These are phyloP conservation scores for Zea mays DNA, from an alignment of 176 grass and related monocot genomes.

Conservation along the genomic window DNA sequence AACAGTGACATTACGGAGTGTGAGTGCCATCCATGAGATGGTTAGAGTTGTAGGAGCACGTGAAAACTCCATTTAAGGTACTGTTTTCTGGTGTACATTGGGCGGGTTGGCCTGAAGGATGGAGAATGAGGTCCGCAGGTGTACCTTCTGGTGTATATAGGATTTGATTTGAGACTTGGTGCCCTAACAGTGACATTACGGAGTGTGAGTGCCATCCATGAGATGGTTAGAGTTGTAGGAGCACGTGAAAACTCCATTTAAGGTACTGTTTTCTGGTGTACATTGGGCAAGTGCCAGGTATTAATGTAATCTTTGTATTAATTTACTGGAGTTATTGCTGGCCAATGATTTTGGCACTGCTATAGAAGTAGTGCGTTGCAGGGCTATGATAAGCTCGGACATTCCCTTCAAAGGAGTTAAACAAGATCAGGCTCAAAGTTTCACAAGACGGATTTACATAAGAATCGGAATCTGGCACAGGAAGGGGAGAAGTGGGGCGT, in stretches of 20 bases:
- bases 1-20: neutral
- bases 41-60: neutral
- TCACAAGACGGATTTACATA: neutral
- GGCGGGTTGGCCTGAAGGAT: too few relatives aligned
- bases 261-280: neutral
- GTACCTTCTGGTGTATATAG: neutral
- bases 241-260: neutral
- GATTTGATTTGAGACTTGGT: conserved; percentile 4
- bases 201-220: neutral
- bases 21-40: neutral
- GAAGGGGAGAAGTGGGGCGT: neutral
- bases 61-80: neutral
- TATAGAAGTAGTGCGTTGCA: neutral
- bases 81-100: neutral
- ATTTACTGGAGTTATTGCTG: neutral
- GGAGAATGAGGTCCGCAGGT: neutral
- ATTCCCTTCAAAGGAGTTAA: neutral
- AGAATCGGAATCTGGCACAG: too few relatives aligned
- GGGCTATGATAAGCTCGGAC: neutral
- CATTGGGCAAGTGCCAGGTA: conserved; percentile 1
- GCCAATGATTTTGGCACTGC: conserved; percentile 5
- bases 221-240: neutral
- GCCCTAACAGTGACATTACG: neutral
- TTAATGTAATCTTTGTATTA: neutral
- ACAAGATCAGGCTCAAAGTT: neutral